A percentile compares a stretch with the other conserved stretches of the same genome.
phyloP scores from a whole-genome alignment of 352 stramenopile genomes.

The Globisporangium nodosum region DNA sequence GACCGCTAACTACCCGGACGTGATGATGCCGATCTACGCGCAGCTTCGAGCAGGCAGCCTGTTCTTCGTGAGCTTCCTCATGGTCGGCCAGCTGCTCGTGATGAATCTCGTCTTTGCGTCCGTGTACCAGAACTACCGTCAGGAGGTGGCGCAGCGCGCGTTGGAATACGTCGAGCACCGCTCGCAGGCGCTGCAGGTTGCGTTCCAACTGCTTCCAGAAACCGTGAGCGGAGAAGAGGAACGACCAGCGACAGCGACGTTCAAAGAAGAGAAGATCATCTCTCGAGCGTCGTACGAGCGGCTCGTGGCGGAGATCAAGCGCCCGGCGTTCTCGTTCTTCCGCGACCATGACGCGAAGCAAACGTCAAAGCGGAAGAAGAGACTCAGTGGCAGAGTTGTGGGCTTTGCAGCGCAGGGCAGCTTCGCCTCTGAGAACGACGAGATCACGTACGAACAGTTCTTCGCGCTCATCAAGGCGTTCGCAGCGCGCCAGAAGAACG shows the following conservation, averaged over 20 bases:
- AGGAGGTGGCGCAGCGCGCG: conserved; percentile 29
- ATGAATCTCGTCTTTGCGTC: conserved; percentile 78
- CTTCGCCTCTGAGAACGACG: conserved; percentile 4
- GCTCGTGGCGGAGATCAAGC: conserved; percentile 22
- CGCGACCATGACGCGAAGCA: conserved; percentile 11
- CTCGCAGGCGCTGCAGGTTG: conserved; percentile 41
- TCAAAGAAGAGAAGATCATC: conserved; percentile 19
- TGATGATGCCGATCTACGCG: conserved; percentile 73
- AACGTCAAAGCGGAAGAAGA: conserved; percentile 7
- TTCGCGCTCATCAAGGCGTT: conserved; percentile 24
- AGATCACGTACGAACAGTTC: conserved; percentile 25
- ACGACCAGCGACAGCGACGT: neutral
- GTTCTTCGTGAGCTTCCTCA: conserved; percentile 70
- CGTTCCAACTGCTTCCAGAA: conserved; percentile 33
- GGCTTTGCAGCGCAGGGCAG: neutral
- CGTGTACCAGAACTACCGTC: conserved; percentile 65
- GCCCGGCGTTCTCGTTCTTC: conserved; percentile 28
- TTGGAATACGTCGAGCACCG: conserved; percentile 24
- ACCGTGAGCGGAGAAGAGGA: neutral
- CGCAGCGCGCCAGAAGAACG: conserved; percentile 15
- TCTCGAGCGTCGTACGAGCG: conserved; percentile 21
- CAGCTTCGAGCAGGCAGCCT: conserved; percentile 31
- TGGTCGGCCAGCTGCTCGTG: conserved; percentile 67
- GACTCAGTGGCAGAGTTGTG: neutral
- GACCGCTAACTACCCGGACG: conserved; percentile 79